Percentiles rank a stretch among this genome's conserved stretches.
Conservation (phyloP, 148 eudicot species). For the Beta vulgaris region DNA sequence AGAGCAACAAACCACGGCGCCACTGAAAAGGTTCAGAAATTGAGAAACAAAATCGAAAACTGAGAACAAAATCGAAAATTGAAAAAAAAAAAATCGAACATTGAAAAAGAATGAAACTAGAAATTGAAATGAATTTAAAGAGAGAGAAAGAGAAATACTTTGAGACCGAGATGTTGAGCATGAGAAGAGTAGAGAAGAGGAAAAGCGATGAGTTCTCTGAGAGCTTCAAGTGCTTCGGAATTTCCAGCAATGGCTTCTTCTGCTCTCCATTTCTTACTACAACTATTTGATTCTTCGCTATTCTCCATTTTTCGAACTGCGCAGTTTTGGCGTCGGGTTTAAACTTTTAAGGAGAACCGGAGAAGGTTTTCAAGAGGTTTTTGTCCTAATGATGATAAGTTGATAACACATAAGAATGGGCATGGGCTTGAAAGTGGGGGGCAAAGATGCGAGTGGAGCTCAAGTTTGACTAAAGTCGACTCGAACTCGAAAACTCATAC, state of each 20-base stretch:
- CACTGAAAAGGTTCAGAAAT: slow-evolving; percentile 41
- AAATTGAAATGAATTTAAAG: not conserved
- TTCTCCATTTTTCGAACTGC: slow-evolving; percentile 21
- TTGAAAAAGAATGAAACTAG: too few relatives aligned
- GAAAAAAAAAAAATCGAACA: not conserved
- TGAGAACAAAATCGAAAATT: too few relatives aligned
- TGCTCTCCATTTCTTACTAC: slow-evolving; percentile 45
- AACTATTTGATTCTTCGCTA: slow-evolving; percentile 13
- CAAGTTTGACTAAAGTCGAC: too few relatives aligned
- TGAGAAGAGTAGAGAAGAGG: slow-evolving; percentile 57
- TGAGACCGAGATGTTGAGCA: slow-evolving; percentile 61
- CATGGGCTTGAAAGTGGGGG: too few relatives aligned
- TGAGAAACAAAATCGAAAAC: not conserved
- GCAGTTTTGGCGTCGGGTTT: not conserved
- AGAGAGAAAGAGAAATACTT: slow-evolving; percentile 35
- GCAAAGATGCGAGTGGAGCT: too few relatives aligned
- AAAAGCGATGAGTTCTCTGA: slow-evolving; percentile 70
- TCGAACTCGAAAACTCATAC: too few relatives aligned
- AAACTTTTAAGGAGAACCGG: too few relatives aligned
- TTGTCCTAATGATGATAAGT: too few relatives aligned
- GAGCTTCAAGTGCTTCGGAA: slow-evolving; percentile 66
- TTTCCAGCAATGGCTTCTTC: slow-evolving; percentile 83
- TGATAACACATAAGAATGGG: too few relatives aligned
- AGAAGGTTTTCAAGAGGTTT: too few relatives aligned
- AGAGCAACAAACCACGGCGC: slow-evolving; percentile 85